A percentile compares a stretch with the other conserved stretches of the same genome.
These are phyloP conservation scores for Boletus edulis DNA, from an alignment of 768 basidiomycete species.

Conservation along the genomic window DNA sequence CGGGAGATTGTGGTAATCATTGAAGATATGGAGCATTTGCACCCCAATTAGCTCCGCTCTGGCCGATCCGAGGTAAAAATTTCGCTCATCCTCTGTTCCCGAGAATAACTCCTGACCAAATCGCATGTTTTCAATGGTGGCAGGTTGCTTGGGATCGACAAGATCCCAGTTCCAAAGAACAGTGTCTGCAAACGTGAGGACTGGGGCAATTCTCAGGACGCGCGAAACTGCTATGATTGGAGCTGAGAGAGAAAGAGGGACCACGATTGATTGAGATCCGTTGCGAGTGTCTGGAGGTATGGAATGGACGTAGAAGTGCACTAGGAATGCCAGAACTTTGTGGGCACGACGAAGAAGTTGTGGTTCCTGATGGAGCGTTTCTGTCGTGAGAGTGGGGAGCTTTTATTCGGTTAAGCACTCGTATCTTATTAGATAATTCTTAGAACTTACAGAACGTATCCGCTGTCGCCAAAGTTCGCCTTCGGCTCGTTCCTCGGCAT, in stretches of 20 bases:
- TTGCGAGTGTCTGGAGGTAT: conserved; percentile 43
- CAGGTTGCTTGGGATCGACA: conserved; percentile 52
- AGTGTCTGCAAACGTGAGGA: conserved; percentile 94
- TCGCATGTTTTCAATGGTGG: conserved; percentile 71
- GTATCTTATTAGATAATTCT: background rate
- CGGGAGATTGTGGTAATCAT: conserved; percentile 79
- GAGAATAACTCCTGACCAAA: conserved; percentile 71
- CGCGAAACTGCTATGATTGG: conserved; percentile 78
- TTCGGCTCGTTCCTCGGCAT: conserved; percentile 44
- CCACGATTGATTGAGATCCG: conserved; percentile 38
- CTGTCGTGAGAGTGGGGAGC: conserved; percentile 71
- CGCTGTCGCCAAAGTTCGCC: conserved; percentile 69
- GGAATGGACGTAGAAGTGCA: conserved; percentile 90
- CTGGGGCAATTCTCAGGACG: conserved; percentile 81
- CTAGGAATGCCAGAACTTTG: conserved; percentile 83
- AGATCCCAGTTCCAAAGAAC: conserved; percentile 91
- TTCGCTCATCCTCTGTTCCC: conserved; percentile 77
- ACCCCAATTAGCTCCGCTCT: conserved; percentile 84
- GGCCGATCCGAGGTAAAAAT: conserved; percentile 86
- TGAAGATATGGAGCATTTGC: conserved; percentile 81
- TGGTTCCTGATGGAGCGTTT: conserved; percentile 49
- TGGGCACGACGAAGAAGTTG: conserved; percentile 81
- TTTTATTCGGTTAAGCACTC: conserved; percentile 30
- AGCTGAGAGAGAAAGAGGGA: conserved; percentile 75
- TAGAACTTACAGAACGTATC: conserved; percentile 57